Percentiles rank a stretch among this genome's conserved stretches.
Evolutionary conservation across 1,139 yeast genomes (phyloP).

Genomic region (Suhomyces guaymorum): DNA sequence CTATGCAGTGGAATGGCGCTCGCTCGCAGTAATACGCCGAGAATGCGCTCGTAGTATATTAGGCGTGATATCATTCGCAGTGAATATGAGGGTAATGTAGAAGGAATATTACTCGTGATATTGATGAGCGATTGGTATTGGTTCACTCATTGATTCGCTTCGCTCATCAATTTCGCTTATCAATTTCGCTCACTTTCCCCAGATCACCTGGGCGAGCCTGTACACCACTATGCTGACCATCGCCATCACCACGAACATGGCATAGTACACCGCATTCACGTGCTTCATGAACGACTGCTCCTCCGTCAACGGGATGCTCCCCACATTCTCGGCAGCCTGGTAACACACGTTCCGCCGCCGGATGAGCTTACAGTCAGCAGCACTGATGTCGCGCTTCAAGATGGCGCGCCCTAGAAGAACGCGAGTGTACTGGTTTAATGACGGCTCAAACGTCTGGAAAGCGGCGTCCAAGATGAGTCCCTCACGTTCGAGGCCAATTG

Average conservation of each 20-base stretch:
- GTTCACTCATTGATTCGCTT: too few species aligned
- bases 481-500: conserved; percentile 42
- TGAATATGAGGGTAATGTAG: too few species aligned
- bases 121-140: too few species aligned
- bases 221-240: conserved; percentile 12
- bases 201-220: conserved; percentile 6
- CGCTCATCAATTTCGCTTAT: too few species aligned
- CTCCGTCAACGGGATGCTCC: conserved; percentile 36
- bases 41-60: too few species aligned
- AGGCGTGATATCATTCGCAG: too few species aligned
- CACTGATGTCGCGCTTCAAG: conserved; percentile 36
- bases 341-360: conserved; percentile 42
- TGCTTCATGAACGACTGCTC: conserved; percentile 10
- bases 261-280: conserved; percentile 7
- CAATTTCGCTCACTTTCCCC: conserved; percentile 2
- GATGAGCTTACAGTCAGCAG: conserved; percentile 35
- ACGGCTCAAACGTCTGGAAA: conserved; percentile 32
- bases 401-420: conserved; percentile 46
- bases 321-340: conserved; percentile 47
- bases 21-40: too few species aligned
- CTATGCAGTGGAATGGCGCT: too few species aligned
- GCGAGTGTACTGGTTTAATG: conserved; percentile 40
- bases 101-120: too few species aligned
- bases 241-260: conserved; percentile 10
- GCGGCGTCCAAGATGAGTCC: conserved; percentile 30